phyloP scores from a whole-genome alignment of 371 early-diverging fungal species.

The Syncephalastrum monosporum region DNA sequence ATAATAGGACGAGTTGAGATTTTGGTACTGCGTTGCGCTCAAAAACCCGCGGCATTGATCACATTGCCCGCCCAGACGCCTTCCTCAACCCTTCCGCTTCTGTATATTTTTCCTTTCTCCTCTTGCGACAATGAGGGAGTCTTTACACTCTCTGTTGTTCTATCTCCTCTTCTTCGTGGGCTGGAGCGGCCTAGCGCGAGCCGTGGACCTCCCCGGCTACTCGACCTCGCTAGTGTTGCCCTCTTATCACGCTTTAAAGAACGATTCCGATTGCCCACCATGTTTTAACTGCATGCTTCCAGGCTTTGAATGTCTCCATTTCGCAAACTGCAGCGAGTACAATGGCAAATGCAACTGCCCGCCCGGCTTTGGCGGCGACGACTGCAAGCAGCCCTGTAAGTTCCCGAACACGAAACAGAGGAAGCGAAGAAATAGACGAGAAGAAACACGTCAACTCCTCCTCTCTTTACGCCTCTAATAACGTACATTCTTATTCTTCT shows the following conservation, averaged over 20 bases:
- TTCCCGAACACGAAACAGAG: not conserved
- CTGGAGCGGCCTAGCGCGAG: not conserved
- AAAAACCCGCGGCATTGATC: no score
- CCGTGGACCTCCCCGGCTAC: not conserved
- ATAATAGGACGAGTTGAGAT: no score
- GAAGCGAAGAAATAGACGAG: no score
- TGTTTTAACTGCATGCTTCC: conserved; percentile 85
- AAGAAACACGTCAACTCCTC: conserved; percentile 1
- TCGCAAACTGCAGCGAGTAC: conserved; percentile 74
- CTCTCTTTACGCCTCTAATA: conserved; percentile 2
- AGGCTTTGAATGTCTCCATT: conserved; percentile 76
- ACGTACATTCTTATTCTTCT: not conserved
- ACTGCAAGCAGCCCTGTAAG: conserved; percentile 79
- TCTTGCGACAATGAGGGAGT: conserved; percentile 4
- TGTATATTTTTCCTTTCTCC: not conserved
- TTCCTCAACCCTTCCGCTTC: no score
- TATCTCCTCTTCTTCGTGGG: conserved; percentile 1
- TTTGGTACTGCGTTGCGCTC: no score
- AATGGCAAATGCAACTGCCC: conserved; percentile 85
- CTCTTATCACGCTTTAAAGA: not conserved
- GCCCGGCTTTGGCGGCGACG: conserved; percentile 88
- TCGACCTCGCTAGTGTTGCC: conserved; percentile 1
- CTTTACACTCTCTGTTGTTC: conserved; percentile 4
- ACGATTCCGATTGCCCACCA: conserved; percentile 64
- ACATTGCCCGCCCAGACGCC: no score